Conservation (phyloP, 2,329 filamentous ascomycete genomes). For the Penicillium sp. region DNA sequence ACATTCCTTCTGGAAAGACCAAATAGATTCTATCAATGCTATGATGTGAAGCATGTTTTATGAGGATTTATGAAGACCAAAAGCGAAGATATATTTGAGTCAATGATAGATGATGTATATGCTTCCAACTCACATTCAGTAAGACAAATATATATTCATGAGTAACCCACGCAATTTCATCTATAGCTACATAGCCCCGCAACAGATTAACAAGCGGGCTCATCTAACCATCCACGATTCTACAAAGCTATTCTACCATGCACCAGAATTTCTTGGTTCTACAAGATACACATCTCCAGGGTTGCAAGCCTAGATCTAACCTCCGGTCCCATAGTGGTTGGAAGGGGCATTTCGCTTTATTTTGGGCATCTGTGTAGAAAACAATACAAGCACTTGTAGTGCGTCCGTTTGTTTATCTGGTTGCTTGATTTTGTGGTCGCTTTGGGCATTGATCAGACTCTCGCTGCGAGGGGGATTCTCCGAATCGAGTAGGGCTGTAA, state of each 20-base stretch:
- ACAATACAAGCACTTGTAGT: not conserved
- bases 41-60: constrained; percentile 5
- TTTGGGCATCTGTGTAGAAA: not conserved
- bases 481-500: too few species aligned
- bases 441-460: not conserved
- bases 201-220: not conserved
- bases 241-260: not conserved
- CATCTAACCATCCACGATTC: not conserved
- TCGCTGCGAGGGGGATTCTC: not conserved
- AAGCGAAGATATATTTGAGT: not conserved
- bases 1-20: constrained; percentile 66
- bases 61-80: constrained; percentile 1
- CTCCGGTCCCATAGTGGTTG: too few species aligned
- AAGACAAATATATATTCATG: not conserved
- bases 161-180: not conserved
- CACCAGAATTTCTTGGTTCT: too few species aligned
- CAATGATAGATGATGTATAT: constrained; percentile 1
- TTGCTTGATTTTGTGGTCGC: not conserved
- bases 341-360: too few species aligned
- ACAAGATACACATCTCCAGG: too few species aligned
- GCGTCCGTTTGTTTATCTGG: too few species aligned
- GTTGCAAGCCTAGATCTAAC: too few species aligned
- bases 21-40: constrained; percentile 28
- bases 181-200: not conserved
- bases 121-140: not conserved